phyloP scores from a whole-genome alignment of 2,329 filamentous ascomycete species.

The Onygenales sp. region DNA sequence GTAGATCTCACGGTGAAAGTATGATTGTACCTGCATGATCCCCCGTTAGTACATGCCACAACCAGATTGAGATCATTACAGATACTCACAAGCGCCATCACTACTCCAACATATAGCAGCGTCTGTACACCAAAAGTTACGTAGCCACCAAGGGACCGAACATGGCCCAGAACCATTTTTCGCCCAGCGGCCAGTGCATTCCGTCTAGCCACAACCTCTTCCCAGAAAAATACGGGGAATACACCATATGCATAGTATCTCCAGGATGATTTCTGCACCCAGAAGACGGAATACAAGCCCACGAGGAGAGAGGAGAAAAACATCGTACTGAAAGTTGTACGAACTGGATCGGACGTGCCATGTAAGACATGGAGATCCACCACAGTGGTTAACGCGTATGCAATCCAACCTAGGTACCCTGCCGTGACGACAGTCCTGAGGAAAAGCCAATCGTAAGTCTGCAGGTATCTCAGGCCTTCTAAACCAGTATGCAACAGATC shows the following conservation, averaged over 20 bases:
- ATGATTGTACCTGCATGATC: conserved; percentile 64
- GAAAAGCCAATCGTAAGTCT: conserved; percentile 98
- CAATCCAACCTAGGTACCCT: conserved; percentile 93
- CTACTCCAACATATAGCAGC: conserved; percentile 59
- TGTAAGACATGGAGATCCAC: conserved; percentile 80
- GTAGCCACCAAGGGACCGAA: conserved; percentile 51
- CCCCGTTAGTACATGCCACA: background rate
- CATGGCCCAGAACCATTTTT: conserved; percentile 58
- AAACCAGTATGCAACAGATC: conserved; percentile 68
- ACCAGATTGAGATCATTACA: background rate
- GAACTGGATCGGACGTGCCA: conserved; percentile 53
- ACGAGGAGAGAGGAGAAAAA: conserved; percentile 70
- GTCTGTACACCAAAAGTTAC: conserved; percentile 54
- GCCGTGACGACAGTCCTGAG: conserved; percentile 76
- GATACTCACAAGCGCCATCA: conserved; percentile 63
- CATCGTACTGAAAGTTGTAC: conserved; percentile 49
- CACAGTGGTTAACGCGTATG: conserved; percentile 80
- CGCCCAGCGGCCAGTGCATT: conserved; percentile 58
- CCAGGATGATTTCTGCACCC: conserved; percentile 66
- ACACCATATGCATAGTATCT: conserved; percentile 88
- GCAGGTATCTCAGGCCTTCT: conserved; percentile 80
- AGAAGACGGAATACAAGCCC: conserved; percentile 66
- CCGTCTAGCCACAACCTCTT: conserved; percentile 77
- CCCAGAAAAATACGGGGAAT: conserved; percentile 94
- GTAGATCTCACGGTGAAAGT: conserved; percentile 81